These are phyloP conservation scores for Alternaria brassicicola DNA, from an alignment of 2,329 filamentous ascomycete species.

Conservation along the genomic window DNA sequence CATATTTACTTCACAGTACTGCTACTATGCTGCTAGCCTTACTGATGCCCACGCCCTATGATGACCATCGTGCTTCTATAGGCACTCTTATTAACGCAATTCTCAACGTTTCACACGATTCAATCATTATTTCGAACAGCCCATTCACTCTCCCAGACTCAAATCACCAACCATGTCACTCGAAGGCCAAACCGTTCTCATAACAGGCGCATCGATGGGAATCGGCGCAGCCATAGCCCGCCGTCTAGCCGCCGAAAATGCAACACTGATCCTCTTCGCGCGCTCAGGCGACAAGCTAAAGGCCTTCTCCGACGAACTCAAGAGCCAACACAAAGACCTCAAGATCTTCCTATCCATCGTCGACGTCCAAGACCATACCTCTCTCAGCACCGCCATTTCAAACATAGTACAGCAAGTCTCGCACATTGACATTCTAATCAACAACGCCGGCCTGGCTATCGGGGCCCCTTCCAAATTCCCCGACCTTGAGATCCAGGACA, in stretches of 20 bases:
- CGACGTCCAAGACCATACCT: constrained; percentile 41
- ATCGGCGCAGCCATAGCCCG: constrained; percentile 55
- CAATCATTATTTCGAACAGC: neutral
- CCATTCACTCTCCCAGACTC: neutral
- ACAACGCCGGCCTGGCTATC: constrained; percentile 57
- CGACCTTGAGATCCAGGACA: constrained; percentile 50
- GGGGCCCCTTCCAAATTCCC: constrained; percentile 54
- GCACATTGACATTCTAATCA: constrained; percentile 55
- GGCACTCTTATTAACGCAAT: neutral
- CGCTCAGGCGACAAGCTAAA: constrained; percentile 44
- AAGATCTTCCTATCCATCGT: constrained; percentile 42
- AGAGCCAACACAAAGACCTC: constrained; percentile 11
- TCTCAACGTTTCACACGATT: neutral
- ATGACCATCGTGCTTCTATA: neutral
- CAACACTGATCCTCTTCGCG: constrained; percentile 53
- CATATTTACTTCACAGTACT: neutral
- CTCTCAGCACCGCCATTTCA: constrained; percentile 35
- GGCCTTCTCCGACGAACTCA: constrained; percentile 24
- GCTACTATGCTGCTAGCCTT: neutral
- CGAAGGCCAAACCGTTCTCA: constrained; percentile 30
- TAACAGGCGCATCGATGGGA: constrained; percentile 55
- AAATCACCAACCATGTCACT: constrained; percentile 31
- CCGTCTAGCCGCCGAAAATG: constrained; percentile 48
- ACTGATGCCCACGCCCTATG: neutral
- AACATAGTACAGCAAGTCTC: constrained; percentile 36